Percentiles rank a stretch among this genome's conserved stretches.
These are phyloP conservation scores for Bipolaris oryzae DNA, from an alignment of 2,329 filamentous ascomycete species.

Conservation along the genomic window DNA sequence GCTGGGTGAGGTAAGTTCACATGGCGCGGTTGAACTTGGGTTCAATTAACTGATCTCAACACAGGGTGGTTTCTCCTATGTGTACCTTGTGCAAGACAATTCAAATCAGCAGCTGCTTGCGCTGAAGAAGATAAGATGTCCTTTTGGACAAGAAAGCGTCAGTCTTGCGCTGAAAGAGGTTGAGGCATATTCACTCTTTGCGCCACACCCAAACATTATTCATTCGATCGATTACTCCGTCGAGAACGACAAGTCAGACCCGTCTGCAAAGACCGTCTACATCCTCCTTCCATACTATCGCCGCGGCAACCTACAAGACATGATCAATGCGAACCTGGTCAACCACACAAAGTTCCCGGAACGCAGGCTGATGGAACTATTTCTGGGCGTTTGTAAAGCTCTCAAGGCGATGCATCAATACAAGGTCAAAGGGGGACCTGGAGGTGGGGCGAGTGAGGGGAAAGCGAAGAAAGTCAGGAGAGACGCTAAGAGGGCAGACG, in stretches of 20 bases:
- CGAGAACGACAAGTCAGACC: slow-evolving; percentile 70
- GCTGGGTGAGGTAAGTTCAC: slow-evolving; percentile 77
- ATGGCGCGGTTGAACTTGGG: background rate
- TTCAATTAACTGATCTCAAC: slow-evolving; percentile 6
- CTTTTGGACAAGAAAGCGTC: slow-evolving; percentile 95
- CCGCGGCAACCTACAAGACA: slow-evolving; percentile 93
- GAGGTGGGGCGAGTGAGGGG: slow-evolving; percentile 56
- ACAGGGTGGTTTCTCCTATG: slow-evolving; percentile 96
- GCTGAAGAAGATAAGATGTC: slow-evolving; percentile 98
- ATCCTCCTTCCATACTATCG: slow-evolving; percentile 95
- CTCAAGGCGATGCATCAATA: slow-evolving; percentile 93
- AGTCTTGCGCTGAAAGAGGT: slow-evolving; percentile 95
- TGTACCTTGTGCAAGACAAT: slow-evolving; percentile 96
- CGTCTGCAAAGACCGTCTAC: slow-evolving; percentile 89
- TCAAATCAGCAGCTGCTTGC: slow-evolving; percentile 83
- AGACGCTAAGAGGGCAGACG: slow-evolving; percentile 63
- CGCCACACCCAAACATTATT: slow-evolving; percentile 83
- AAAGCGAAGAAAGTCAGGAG: slow-evolving; percentile 62
- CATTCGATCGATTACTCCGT: slow-evolving; percentile 82
- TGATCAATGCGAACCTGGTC: slow-evolving; percentile 97
- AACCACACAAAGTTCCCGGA: slow-evolving; percentile 93
- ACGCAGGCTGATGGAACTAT: slow-evolving; percentile 82
- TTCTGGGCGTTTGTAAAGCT: slow-evolving; percentile 88
- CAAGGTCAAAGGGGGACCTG: slow-evolving; percentile 64
- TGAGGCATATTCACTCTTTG: slow-evolving; percentile 92